Evolutionary conservation across 257 asterid species (phyloP), one percentile per base, ranked within the genome.

Genomic region (Fraxinus quadrangulata): DNA sequence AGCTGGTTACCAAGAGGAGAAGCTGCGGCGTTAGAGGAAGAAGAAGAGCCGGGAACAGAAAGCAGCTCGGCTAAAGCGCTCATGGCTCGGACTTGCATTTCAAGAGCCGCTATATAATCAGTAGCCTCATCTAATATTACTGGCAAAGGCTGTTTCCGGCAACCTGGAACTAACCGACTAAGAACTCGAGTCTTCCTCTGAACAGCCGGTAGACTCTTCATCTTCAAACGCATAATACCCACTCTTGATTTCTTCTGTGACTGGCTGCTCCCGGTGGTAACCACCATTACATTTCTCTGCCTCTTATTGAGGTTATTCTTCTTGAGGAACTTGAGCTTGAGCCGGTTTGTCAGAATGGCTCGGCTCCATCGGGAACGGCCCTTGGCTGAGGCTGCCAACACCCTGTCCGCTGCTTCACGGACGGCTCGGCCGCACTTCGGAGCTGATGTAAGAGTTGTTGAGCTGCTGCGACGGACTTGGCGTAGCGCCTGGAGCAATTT

Each of bases 81-180:
- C 98, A 94, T 94, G 82, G 97, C 97, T 80, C 96, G 89, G 14
- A 94, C 93, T 91, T 93, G 99, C 99, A 95, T 93, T 89, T 95
- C 87, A 12, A 95, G 96, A 30, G 99, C 99, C 9, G 99, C 91
- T 5, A 95, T 95, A 42, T 93, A 95, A 87, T 95, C 99, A 2
- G 87, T 81, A 0, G 96, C 94, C 81, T 95, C 99, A 77, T 95
- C 99, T 71, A 95, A 77, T 67, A 93, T 90, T 68, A 93, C 97
- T 56, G 95, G 97, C 80, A 95, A 76, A 9, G 99, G 88, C 79
- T 91, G 93, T 80, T 89, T 91, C 87, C 96, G 83, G 88, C 98
- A 95, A 67, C 99, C 98, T 72, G 99, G 98, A 61, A 93, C 93
- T 80, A 93, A 82, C 81, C 96, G 82, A 6, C 97, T 81, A 67